Base-by-base conservation (phyloP, 2,329 filamentous ascomycete species). In the Pseudogymnoascus sp. region DNA sequence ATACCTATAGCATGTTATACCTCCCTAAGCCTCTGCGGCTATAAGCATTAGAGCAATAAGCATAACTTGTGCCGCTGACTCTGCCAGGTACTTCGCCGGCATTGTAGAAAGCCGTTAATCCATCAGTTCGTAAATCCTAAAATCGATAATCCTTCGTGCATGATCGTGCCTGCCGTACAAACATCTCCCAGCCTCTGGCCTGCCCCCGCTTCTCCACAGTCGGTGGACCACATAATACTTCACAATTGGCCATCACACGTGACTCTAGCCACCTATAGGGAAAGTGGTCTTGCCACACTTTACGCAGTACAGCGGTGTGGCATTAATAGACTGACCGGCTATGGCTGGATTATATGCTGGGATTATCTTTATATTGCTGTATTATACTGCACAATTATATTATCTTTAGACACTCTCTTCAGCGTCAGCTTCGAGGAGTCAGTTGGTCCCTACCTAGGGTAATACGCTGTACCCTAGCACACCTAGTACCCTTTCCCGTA, bases 161-260 rank as follows among this genome's bases (percentile, higher is more conserved):
- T 52, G 45, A 52, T 52, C 27, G 45, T 52, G 21, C 21, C 21
- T 21, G 21, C 21, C 21, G 21, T 21, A 21, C 21, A 21, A 21
- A 21, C 21, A 31, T 27, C 31, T 52, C n/a, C 27, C 45, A 52
- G n/a, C 12, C 40, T 27, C 15, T 18, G 18, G 40, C 25, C 45
- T 52, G 21, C 21, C 45, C 45, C 45, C 45, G 45, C 45, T 52
- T 52, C 45, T 31, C 45, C 45, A 52, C 39, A 42, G 39, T 42
- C 36, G 8, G 9, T 8, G 13, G 36, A 42, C 39, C 39, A 42
- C 45, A 52, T 13, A 52, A 31, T 31, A 31, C 45, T 52, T 52
- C 45, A 31, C 7, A 52, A 29, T 42, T 13, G 13, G 12, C 18
- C 9, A 1, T 25, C 4, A 10, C 25, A 52, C 45, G 25, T 52